Base-by-base conservation (phyloP, 495 filamentous ascomycete species). In the Lepraria neglecta region DNA sequence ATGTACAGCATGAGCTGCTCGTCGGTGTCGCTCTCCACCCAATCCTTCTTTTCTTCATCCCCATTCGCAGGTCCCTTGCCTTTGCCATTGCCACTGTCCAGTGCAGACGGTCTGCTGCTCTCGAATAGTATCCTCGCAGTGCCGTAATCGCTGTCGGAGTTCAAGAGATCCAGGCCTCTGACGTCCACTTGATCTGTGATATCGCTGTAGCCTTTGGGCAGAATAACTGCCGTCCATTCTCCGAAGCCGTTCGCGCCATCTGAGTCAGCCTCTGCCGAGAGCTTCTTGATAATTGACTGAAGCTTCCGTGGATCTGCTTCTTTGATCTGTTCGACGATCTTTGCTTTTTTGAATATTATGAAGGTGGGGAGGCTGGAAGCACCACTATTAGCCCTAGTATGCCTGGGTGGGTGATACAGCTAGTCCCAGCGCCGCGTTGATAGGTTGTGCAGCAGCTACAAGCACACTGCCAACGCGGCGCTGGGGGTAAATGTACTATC, bases 1-100 rank as follows among this genome's bases (percentile, higher is more conserved):
- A 95, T 77, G 71, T 87, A 97, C 56, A 98, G 82, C 86, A 98
- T 89, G 62, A 98, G 73, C 79, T 98, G 95, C 76, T 97, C 91
- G 71, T 98, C 94, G n/a, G 92, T 96, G 70, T 97, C 95, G 69
- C 90, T 96, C 79, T 97, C 90, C n/a, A 97, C 83, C 90, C 91
- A 97, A 74, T 98, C 94, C 56, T 83, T 83, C 38, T 75, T 64
- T 46, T 71, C 68, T 17, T 68, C 73, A 44, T 68, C 68, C 12
- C 72, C 72, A 48, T 72, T 79, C 15, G 70, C 24, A 38, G 56
- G 6, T 14, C 6, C 75, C 72, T 87, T 89, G 44, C 82, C 81
- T 66, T 87, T 87, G 19, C 65, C 64, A 28, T 70, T 70, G 6
- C 62, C 56, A 46, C 64, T 69, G 14, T 72, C 76, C 44, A 92